Evolutionary conservation across 495 filamentous ascomycete species (phyloP), one percentile per base, ranked within the genome.

Genomic region (Amniculicola lignicola): DNA sequence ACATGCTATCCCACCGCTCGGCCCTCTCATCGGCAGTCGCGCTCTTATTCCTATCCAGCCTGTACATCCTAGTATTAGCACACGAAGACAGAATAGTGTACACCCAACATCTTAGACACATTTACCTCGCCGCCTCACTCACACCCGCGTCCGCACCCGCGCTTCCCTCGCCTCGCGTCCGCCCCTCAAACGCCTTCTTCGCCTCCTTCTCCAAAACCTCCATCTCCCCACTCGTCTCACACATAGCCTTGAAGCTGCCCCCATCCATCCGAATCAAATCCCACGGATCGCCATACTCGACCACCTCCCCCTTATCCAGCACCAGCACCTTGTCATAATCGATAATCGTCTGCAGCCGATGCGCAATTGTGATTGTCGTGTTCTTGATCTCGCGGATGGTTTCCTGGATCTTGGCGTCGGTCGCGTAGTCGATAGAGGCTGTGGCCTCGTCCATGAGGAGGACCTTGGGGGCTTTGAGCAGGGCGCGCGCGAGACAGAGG

Each of bases 401-500:
- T 51, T 87, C 88, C 69, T 99, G 94, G 67, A 99, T 97, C 71
- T 96, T 96, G 54, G 82, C 74, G 65, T 99, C 94, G 14, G 93
- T 99, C 28, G 83, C 84, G 71, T 97, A 97, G 76, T 99, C 94
- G 67, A 99, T 97, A 1, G 89, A 95, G 0, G 93, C 94, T 4
- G 94, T 99, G 15, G 94, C 94, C 75, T 99, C 94, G 71, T 99
- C 94, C 93, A 99, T 97, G 67, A 99, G 85, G 3, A 99, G 75
- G 15, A 99, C 93, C 37, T 85, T 88, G 0, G 94, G 93, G 25
- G 80, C 81, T 74, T 91, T 96, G 63, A 99, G 86, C 39, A 99
- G 79, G 0, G 94, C 94, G 16, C 94, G 85, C 1, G 94, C 94
- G 14, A 99, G 85, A 63, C 94, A 99, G 38, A 99, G 77, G 12